Conservation (phyloP, 2,329 filamentous ascomycete species). For the Coleophoma eucalyptorum region DNA sequence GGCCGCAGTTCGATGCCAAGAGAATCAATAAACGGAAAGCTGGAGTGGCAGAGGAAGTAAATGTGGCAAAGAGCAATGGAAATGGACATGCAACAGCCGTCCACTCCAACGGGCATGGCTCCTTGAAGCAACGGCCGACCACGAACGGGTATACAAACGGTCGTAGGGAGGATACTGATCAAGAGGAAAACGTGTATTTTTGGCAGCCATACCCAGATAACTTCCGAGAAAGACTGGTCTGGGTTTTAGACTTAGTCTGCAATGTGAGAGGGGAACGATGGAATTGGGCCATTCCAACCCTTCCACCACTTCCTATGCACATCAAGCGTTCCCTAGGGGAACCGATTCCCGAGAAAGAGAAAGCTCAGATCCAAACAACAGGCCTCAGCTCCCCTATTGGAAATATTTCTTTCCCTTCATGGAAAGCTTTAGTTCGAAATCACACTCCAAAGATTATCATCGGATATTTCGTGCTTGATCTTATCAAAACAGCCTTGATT, state of each 20-base stretch:
- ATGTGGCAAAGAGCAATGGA: not conserved
- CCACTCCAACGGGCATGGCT: not conserved
- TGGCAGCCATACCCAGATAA: slow-evolving; percentile 57
- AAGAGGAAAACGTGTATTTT: slow-evolving; percentile 42
- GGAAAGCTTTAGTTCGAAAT: slow-evolving; percentile 38
- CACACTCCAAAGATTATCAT: slow-evolving; percentile 43
- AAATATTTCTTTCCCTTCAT: slow-evolving; percentile 38
- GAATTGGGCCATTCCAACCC: slow-evolving; percentile 49
- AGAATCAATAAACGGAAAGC: slow-evolving; percentile 23
- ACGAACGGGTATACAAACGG: not conserved
- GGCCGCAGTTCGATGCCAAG: slow-evolving; percentile 53
- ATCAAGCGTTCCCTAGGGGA: slow-evolving; percentile 33
- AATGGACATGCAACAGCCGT: not conserved
- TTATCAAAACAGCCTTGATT: slow-evolving; percentile 64
- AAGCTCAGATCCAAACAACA: not conserved
- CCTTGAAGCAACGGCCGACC: not conserved
- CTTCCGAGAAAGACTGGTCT: slow-evolving; percentile 46
- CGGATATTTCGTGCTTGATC: slow-evolving; percentile 66
- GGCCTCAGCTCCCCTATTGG: slow-evolving; percentile 37
- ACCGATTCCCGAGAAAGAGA: slow-evolving; percentile 30
- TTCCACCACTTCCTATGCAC: slow-evolving; percentile 42
- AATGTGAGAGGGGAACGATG: slow-evolving; percentile 55
- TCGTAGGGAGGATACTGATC: slow-evolving; percentile 2
- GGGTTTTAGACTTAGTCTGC: slow-evolving; percentile 50
- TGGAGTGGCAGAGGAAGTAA: not conserved